Evolutionary conservation across 345 rosid species (phyloP).

Genomic region (Dimocarpus longan): DNA sequence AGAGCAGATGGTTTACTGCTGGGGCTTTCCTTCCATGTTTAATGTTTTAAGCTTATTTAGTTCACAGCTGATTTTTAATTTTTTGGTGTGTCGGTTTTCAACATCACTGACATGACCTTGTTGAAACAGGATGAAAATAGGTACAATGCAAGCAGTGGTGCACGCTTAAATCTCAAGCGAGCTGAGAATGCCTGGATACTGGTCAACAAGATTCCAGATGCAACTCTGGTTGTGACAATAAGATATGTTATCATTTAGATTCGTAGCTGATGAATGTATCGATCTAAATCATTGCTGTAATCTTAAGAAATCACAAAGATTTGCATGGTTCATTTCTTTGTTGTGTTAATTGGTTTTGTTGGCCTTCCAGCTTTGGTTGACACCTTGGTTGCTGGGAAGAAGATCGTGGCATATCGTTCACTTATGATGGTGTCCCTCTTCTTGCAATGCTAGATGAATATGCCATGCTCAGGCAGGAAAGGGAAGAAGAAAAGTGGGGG

Average conservation of each 20-base stretch:
- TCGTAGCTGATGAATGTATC: not conserved
- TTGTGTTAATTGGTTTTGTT: slow-evolving; percentile 8
- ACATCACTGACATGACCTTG: slow-evolving; percentile 10
- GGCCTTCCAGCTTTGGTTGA: slow-evolving; percentile 70
- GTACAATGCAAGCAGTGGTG: slow-evolving; percentile 97
- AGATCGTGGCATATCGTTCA: slow-evolving; percentile 56
- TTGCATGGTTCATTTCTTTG: not conserved
- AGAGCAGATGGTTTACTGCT: not conserved
- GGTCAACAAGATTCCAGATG: slow-evolving; percentile 98
- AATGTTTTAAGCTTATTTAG: not conserved
- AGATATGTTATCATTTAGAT: not conserved
- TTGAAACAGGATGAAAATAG: slow-evolving; percentile 91
- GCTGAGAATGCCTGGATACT: slow-evolving; percentile 91
- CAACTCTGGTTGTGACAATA: not conserved
- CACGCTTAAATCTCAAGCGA: slow-evolving; percentile 97
- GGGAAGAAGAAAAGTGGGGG: slow-evolving; percentile 92
- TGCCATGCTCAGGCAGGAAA: slow-evolving; percentile 87
- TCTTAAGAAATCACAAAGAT: not conserved
- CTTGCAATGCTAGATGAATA: slow-evolving; percentile 97
- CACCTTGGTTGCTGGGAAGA: slow-evolving; percentile 90
- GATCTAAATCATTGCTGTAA: not conserved
- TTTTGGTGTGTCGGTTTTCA: not conserved
- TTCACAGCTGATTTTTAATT: not conserved
- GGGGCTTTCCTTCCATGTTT: not conserved
- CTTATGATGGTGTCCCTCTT: slow-evolving; percentile 90